Percentiles rank a stretch among this genome's conserved stretches.
Evolutionary conservation across 805 yeast species (phyloP).

Genomic region (Grigorovia transvaalensis): DNA sequence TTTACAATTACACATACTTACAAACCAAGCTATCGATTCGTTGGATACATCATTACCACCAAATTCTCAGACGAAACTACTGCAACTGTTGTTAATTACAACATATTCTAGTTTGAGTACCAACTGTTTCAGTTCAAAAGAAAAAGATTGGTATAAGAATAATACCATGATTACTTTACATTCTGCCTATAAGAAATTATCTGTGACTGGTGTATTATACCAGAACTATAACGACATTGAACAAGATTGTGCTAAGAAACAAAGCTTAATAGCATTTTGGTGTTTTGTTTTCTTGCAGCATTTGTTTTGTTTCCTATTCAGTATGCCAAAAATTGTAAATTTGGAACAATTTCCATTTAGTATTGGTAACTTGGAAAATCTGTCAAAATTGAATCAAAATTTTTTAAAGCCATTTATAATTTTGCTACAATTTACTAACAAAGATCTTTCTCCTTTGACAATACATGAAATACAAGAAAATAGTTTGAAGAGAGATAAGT

Average conservation of each 20-base stretch:
- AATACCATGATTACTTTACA: not conserved
- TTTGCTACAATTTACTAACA: constrained; percentile 10
- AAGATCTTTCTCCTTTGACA: not conserved
- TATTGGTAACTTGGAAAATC: constrained; percentile 3
- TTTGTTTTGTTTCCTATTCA: constrained; percentile 24
- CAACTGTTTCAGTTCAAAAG: not conserved
- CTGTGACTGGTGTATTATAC: not conserved
- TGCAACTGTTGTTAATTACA: not conserved
- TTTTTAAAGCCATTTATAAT: constrained; percentile 17
- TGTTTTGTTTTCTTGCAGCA: constrained; percentile 23
- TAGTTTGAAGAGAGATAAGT: constrained; percentile 7
- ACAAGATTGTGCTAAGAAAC: not conserved
- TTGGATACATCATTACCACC: not conserved
- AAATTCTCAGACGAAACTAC: not conserved
- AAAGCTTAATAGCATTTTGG: constrained; percentile 11
- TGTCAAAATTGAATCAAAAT: constrained; percentile 12
- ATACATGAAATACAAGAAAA: constrained; percentile 17
- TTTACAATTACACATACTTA: not conserved
- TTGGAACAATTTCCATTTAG: constrained; percentile 20
- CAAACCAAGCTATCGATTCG: not conserved
- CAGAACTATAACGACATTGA: not conserved
- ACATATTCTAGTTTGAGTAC: not conserved
- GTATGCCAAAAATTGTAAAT: constrained; percentile 21
- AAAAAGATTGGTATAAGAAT: not conserved
- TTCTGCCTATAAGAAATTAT: too few species aligned